Evolutionary conservation across 2,329 filamentous ascomycete genomes (phyloP).

Genomic region (Myriangium duriaei): DNA sequence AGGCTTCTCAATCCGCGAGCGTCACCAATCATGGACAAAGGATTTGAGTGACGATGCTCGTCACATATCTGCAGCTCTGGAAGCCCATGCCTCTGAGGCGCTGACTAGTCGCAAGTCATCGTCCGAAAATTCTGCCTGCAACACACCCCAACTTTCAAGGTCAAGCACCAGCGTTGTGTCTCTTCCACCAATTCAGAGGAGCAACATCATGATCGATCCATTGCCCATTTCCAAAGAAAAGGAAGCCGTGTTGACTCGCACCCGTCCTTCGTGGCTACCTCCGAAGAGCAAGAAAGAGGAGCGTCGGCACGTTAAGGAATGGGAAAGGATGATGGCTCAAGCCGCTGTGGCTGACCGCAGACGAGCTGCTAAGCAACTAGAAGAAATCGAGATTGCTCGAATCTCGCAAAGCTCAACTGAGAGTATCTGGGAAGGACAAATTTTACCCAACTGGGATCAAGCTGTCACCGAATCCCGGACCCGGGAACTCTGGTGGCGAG

Average conservation of each 20-base stretch:
- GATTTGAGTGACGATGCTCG: slow-evolving; percentile 62
- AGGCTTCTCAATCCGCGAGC: slow-evolving; percentile 17
- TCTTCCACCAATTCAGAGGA: slow-evolving; percentile 54
- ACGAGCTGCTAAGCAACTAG: slow-evolving; percentile 36
- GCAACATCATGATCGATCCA: slow-evolving; percentile 74
- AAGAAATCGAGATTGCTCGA: slow-evolving; percentile 39
- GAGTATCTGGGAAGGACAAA: slow-evolving; percentile 61
- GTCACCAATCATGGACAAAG: slow-evolving; percentile 61
- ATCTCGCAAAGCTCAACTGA: slow-evolving; percentile 37
- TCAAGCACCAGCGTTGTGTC: slow-evolving; percentile 28
- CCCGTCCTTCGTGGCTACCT: slow-evolving; percentile 67
- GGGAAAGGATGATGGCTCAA: slow-evolving; percentile 66
- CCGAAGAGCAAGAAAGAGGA: slow-evolving; percentile 87
- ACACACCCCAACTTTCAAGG: slow-evolving; percentile 16
- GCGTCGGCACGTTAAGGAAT: slow-evolving; percentile 72
- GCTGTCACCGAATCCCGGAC: slow-evolving; percentile 58
- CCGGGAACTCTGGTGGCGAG: slow-evolving; percentile 71
- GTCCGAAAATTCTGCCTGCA: slow-evolving; percentile 31
- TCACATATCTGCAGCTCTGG: slow-evolving; percentile 65
- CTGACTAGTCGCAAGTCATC: slow-evolving; percentile 11
- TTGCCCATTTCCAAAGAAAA: slow-evolving; percentile 77
- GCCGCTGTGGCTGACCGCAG: slow-evolving; percentile 46
- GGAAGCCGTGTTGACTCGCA: slow-evolving; percentile 68
- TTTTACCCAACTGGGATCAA: slow-evolving; percentile 62
- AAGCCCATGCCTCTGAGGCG: slow-evolving; percentile 52